phyloP scores from a whole-genome alignment of 169 alveolate genomes.

The Besnoitia besnoiti region DNA sequence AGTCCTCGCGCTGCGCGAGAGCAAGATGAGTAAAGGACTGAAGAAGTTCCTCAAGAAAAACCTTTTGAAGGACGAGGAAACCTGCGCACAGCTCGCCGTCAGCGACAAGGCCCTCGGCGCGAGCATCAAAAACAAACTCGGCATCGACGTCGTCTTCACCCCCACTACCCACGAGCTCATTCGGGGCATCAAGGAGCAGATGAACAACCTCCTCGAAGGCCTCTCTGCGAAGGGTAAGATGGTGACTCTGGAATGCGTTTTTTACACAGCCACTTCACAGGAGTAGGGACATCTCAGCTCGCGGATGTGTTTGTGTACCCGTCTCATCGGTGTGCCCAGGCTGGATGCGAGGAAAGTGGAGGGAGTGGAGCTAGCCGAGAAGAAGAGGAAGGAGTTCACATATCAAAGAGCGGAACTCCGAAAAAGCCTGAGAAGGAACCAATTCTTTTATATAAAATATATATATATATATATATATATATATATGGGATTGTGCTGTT shows the following conservation, averaged over 20 bases:
- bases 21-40: slow-evolving; percentile 81
- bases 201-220: slow-evolving; percentile 85
- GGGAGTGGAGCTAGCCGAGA: too few species aligned
- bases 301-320: too few species aligned
- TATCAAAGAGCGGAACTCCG: too few species aligned
- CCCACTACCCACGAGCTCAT: slow-evolving; percentile 86
- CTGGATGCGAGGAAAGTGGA: too few species aligned
- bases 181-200: slow-evolving; percentile 87
- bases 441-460: too few species aligned
- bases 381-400: too few species aligned
- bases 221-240: slow-evolving; percentile 82
- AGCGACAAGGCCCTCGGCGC: slow-evolving; percentile 90
- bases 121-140: slow-evolving; percentile 86
- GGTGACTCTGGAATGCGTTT: too few species aligned
- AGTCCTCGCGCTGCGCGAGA: slow-evolving; percentile 82
- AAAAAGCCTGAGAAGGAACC: too few species aligned
- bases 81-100: slow-evolving; percentile 79
- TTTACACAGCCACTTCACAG: too few species aligned
- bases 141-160: slow-evolving; percentile 80
- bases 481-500: not conserved
- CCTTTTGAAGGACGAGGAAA: slow-evolving; percentile 75
- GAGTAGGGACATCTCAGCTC: too few species aligned
- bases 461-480: not conserved
- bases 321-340: too few species aligned
- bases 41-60: slow-evolving; percentile 94